phyloP scores from a whole-genome alignment of 176 grass and related monocot genomes.

The Eremochloa ophiuroides region DNA sequence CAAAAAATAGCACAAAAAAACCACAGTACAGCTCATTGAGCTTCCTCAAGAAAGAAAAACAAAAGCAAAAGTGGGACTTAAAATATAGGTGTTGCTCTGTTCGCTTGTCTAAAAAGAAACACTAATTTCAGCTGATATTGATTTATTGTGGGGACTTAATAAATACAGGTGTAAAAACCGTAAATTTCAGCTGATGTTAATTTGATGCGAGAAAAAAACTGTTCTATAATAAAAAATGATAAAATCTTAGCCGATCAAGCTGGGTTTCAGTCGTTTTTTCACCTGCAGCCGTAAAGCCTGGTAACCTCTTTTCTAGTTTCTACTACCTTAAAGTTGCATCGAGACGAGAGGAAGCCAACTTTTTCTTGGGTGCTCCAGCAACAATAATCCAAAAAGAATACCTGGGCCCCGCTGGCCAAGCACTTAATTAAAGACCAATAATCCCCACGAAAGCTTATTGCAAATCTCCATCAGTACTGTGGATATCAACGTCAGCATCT shows the following conservation, averaged over 20 bases:
- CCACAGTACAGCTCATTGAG: not conserved
- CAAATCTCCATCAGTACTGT: constrained; percentile 17
- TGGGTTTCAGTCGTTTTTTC: not conserved
- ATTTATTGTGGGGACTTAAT: too few species aligned
- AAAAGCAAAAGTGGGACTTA: not conserved
- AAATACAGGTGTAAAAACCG: too few species aligned
- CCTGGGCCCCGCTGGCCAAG: not conserved
- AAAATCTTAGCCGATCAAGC: too few species aligned
- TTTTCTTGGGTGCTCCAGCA: not conserved
- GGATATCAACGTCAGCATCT: constrained; percentile 23
- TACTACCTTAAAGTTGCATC: not conserved
- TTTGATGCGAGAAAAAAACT: too few species aligned
- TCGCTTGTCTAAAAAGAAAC: too few species aligned
- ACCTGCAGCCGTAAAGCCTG: not conserved
- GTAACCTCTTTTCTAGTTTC: not conserved
- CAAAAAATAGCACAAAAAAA: not conserved
- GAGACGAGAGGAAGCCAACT: not conserved
- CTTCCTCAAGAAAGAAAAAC: not conserved
- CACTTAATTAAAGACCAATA: constrained; percentile 32
- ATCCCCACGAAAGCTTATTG: constrained; percentile 12
- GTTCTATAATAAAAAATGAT: too few species aligned
- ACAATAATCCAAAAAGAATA: not conserved
- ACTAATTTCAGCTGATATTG: too few species aligned
- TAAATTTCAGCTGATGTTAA: too few species aligned
- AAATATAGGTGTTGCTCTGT: too few species aligned